phyloP scores from a whole-genome alignment of 1,284 basidiomycete genomes.

The Sporisorium sorghi region DNA sequence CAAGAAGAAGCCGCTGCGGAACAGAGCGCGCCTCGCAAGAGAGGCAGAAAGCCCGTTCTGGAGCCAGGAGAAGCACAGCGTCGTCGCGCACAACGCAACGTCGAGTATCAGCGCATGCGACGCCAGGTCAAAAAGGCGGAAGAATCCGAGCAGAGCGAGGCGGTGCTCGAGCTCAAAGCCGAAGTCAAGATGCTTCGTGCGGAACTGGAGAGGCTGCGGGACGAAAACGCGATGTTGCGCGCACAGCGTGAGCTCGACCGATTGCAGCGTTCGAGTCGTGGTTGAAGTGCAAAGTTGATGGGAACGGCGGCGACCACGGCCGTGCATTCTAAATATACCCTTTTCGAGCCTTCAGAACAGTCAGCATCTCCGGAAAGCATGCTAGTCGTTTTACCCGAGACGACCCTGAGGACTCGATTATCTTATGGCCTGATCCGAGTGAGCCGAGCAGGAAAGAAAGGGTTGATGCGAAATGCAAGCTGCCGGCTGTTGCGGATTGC shows the following conservation, averaged over 20 bases:
- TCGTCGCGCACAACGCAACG: conserved; percentile 39
- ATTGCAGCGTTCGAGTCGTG: conserved; percentile 20
- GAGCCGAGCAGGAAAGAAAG: conserved; percentile 5
- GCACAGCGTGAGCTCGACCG: conserved; percentile 53
- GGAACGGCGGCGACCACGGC: background rate
- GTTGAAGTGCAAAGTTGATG: background rate
- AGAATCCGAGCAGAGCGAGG: conserved; percentile 42
- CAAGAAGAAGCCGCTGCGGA: conserved; percentile 3
- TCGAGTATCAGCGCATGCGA: conserved; percentile 51
- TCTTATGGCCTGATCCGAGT: background rate
- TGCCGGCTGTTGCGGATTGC: conserved; percentile 16
- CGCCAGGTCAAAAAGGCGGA: conserved; percentile 43
- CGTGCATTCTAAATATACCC: conserved; percentile 1
- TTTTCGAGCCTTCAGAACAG: conserved; percentile 4
- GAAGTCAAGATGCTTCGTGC: conserved; percentile 57
- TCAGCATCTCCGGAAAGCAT: background rate
- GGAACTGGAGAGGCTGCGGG: conserved; percentile 56
- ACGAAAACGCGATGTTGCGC: conserved; percentile 59
- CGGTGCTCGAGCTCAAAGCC: conserved; percentile 51
- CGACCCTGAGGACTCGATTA: background rate
- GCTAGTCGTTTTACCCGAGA: conserved; percentile 12
- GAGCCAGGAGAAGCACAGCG: conserved; percentile 37
- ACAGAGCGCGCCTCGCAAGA: conserved; percentile 24
- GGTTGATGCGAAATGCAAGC: no score
- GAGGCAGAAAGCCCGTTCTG: conserved; percentile 37